Evolutionary conservation across 768 basidiomycete genomes (phyloP), one percentile per base, ranked within the genome.

Genomic region (Lactarius pseudohatsudake): DNA sequence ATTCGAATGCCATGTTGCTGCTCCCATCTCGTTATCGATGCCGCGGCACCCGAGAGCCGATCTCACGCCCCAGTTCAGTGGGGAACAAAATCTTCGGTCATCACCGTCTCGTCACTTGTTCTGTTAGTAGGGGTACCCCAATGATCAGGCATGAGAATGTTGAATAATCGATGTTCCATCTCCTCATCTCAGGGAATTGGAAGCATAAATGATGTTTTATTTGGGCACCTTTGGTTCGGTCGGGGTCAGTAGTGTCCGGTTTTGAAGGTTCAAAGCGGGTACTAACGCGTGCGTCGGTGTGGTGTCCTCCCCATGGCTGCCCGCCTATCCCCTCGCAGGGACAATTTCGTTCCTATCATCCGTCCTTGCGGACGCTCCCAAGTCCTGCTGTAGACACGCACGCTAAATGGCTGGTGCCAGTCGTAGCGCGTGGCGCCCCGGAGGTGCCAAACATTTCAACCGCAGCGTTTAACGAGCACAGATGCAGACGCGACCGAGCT

Each of bases 11-110:
- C 11, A 55, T 32, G 32, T 57, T 62, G 32, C 45, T 45, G 43
- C 62, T 34, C 45, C 36, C 36, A 38, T 40, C 55, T 45, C 43
- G 65, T 62, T 62, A 66, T 66, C 65, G 65, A 66, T 66, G 36
- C 47, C 34, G 30, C 55, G 22, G 47, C 47, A 22, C 22, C 22
- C 47, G 47, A 50, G 47, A 50, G 26, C 50, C 22, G 50, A 26
- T 53, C 26, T 26, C 50, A 26, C 50, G 26, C 50, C 15, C 50
- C 50, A 26, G n/a, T 50, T 50, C 20, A n/a, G n/a, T 47, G 45
- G n/a, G 45, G 47, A 50, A 26, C 47, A 50, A 50, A 20, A 50
- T 22, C 34, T 36, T 65, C 54, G 54, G 43, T 20, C n/a, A 38
- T 50, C 38, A 59, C 28, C 57, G 13, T 28, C 22, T 66, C 50